Evolutionary conservation across 2,329 filamentous ascomycete genomes (phyloP), one percentile per base, ranked within the genome.

Genomic region (Alternaria infectoria): DNA sequence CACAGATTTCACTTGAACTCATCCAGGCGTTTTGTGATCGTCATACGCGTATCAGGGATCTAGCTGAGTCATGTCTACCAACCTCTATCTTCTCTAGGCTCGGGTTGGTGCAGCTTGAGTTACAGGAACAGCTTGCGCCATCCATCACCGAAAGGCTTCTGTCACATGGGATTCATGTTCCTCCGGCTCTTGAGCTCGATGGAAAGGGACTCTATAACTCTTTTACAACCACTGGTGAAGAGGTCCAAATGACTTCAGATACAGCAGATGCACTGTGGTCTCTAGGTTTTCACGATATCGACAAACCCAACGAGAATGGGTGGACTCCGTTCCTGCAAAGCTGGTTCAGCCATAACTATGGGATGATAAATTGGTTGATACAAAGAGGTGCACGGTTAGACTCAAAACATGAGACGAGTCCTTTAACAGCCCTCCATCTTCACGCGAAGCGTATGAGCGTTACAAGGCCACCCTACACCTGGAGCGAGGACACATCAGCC

Each of bases 191-290:
- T 2, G 21, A 54, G 1, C 21, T 54, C 7, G 51, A 43, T 5
- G 32, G 32, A 5, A 26, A 19, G 15, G 13, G 51, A 5, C 12
- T 54, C 4, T 23, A 36, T 8, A 3, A 13, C 8, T 23, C 21
- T 5, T 23, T 23, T 5, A 23, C 21, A 23, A 23, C 21, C 21
- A 23, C 3, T 21, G 21, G 21, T 21, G 21, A 21, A 21, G 8
- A 6, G 8, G 17, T 12, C 2, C 5, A 11, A 1, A 13, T 19
- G 9, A n/a, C 3, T 2, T 3, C 30, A 4, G 15, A 40, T 2
- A 7, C 10, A 12, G 51, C 51, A 8, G 3, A 43, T 5, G 11
- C 2, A n/a, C 19, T 54, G 0, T 43, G 21, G 32, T 13, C 7
- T 9, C 10, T 15, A 5, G 32, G 32, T 2, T 43, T 43, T 5